phyloP scores from a whole-genome alignment of 768 basidiomycete species.

The Tylopilus cervinicoccineus region DNA sequence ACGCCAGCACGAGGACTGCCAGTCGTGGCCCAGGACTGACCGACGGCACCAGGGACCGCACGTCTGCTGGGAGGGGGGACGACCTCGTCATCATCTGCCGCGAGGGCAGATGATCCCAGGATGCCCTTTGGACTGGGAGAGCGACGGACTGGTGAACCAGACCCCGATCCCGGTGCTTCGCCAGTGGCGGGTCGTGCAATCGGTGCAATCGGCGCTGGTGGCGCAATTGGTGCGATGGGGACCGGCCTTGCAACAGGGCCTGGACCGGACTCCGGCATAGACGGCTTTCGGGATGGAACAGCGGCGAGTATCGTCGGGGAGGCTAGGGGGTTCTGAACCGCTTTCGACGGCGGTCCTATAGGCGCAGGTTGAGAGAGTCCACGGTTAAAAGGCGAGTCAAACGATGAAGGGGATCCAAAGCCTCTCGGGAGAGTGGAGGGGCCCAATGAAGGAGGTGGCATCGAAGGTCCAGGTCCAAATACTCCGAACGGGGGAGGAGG shows the following conservation, averaged over 20 bases:
- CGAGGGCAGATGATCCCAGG: constrained; percentile 73
- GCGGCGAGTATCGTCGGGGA: constrained; percentile 42
- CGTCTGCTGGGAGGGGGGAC: constrained; percentile 49
- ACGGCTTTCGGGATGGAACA: constrained; percentile 46
- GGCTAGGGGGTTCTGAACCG: constrained; percentile 31
- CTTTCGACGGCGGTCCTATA: constrained; percentile 52
- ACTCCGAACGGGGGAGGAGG: constrained; percentile 49
- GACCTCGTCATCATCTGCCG: constrained; percentile 79
- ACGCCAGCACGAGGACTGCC: constrained; percentile 43
- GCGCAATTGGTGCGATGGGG: constrained; percentile 23
- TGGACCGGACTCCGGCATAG: constrained; percentile 42
- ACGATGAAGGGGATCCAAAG: constrained; percentile 49
- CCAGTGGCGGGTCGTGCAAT: constrained; percentile 49
- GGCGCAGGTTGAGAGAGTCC: constrained; percentile 42
- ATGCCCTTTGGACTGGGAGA: constrained; percentile 60
- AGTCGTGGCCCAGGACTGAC: constrained; percentile 47
- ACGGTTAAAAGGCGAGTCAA: constrained; percentile 48
- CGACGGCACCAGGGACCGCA: constrained; percentile 36
- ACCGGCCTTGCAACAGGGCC: constrained; percentile 57
- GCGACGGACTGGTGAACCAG: constrained; percentile 52
- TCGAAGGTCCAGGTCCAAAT: constrained; percentile 43
- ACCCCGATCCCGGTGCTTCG: constrained; percentile 48
- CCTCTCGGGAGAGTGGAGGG: constrained; percentile 53
- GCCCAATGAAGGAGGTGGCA: constrained; percentile 47
- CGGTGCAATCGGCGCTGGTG: constrained; percentile 63